Base-by-base conservation (phyloP, 2,329 filamentous ascomycete species). In the Hypoxylon sp. region DNA sequence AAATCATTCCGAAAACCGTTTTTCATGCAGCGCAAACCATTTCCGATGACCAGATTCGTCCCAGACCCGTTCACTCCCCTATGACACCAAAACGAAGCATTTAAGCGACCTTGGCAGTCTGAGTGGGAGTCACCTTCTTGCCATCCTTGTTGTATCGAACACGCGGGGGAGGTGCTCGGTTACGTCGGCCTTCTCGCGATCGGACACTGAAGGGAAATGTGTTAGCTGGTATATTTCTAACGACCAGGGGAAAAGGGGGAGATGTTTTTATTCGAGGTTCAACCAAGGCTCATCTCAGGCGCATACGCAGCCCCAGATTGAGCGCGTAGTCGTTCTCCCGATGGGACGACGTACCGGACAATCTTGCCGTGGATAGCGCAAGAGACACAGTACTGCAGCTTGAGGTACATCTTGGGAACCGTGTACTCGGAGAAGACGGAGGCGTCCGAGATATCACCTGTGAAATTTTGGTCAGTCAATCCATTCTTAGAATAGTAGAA, bases 321-420 rank as follows among this genome's bases (percentile, higher is more conserved):
- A 74, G 73, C 70, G 77, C 77, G 79, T 76, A 87, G 87, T 88
- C 87, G 86, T 88, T 86, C 85, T 86, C 85, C 85, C 83, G 79
- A 68, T 75, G 81, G 74, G 78, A 86, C 83, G 83, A 90, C 94
- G 86, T 96, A 98, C 95, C 96, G 95, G 86, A 99, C 97, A 85
- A 99, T 99, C 93, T 99, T 99, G 90, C 96, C 96, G 90, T 99
- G 96, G 78, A 99, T 99, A 82, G 96, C 96, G 88, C 96, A 99
- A 86, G 95, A 98, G 83, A 99, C 96, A 86, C 96, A 99, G 94
- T 99, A 99, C 90, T 99, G 96, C 85, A 99, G 92, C 92, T 99
- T 99, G 87, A 99, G 90, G 93, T 99, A 99, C 97, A 99, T 99
- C 93, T 99, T 99, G 87, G 96, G 96, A 82, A 99, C 95, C 79